These are phyloP conservation scores for Diaporthe sp. DNA, from an alignment of 2,329 filamentous ascomycete genomes.

Conservation along the genomic window DNA sequence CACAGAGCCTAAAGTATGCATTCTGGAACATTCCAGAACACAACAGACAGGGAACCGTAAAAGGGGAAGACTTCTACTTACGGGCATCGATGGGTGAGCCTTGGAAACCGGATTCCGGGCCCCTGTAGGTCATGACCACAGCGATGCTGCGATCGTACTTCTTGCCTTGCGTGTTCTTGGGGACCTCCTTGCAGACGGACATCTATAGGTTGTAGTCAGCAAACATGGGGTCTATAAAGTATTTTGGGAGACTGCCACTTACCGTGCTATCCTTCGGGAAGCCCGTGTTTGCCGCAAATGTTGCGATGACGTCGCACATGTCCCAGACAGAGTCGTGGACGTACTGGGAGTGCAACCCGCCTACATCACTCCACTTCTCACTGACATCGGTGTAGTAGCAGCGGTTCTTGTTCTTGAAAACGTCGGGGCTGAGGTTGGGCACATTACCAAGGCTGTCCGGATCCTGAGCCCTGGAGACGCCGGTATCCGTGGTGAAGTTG, in stretches of 20 bases:
- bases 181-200: background rate
- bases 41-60: too few species aligned
- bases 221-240: background rate
- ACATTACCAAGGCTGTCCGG: background rate
- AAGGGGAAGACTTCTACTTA: too few species aligned
- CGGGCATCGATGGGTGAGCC: too few species aligned
- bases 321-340: background rate
- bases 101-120: background rate
- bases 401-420: background rate
- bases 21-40: too few species aligned
- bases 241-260: background rate
- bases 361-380: background rate
- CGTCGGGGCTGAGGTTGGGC: background rate
- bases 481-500: background rate
- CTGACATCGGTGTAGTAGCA: background rate
- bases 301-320: background rate
- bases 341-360: background rate
- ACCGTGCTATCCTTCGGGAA: background rate
- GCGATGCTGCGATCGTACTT: slow-evolving; percentile 7
- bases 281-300: background rate
- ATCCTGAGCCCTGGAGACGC: background rate
- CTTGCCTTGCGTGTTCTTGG: background rate
- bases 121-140: background rate
- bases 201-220: background rate
- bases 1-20: too few species aligned